Evolutionary conservation across 495 filamentous ascomycete genomes (phyloP).

Genomic region (Melanomma pulvis-pyrius): DNA sequence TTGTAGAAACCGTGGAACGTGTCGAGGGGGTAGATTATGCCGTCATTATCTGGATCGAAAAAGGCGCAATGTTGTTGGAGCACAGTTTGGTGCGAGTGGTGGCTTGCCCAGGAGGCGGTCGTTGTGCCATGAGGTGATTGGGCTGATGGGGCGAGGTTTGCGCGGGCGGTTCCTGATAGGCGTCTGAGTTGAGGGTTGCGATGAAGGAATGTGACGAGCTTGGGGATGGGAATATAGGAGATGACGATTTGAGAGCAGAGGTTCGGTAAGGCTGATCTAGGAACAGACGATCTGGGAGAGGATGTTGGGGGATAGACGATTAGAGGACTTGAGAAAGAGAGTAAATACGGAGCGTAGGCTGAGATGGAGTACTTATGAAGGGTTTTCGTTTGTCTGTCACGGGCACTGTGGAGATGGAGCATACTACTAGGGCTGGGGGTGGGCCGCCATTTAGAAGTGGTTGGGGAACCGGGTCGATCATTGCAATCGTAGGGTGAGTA

Average conservation of each 20-base stretch:
- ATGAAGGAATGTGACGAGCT: no score
- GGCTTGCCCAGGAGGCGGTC: constrained; percentile 4
- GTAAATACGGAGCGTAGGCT: background rate
- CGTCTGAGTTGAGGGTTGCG: no score
- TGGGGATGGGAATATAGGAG: no score
- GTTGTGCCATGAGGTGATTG: constrained; percentile 18
- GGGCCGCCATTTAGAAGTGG: background rate
- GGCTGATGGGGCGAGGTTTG: constrained; percentile 18
- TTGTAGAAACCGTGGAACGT: constrained; percentile 57
- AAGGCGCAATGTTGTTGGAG: constrained; percentile 60
- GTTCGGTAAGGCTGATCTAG: no score
- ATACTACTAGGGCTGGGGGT: background rate
- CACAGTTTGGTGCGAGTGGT: constrained; percentile 39
- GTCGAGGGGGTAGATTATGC: constrained; percentile 56
- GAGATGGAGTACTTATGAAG: background rate
- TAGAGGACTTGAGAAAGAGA: background rate
- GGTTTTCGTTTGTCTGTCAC: constrained; percentile 7
- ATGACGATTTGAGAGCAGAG: no score
- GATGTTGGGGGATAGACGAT: background rate
- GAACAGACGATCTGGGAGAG: no score
- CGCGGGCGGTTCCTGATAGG: constrained; percentile 26
- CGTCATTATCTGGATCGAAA: constrained; percentile 57
- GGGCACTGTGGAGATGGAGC: constrained; percentile 1
- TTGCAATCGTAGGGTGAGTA: background rate
- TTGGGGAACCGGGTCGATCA: background rate